Evolutionary conservation across 805 yeast species (phyloP), one percentile per base, ranked within the genome.

Genomic region (Starmerella roubikii): DNA sequence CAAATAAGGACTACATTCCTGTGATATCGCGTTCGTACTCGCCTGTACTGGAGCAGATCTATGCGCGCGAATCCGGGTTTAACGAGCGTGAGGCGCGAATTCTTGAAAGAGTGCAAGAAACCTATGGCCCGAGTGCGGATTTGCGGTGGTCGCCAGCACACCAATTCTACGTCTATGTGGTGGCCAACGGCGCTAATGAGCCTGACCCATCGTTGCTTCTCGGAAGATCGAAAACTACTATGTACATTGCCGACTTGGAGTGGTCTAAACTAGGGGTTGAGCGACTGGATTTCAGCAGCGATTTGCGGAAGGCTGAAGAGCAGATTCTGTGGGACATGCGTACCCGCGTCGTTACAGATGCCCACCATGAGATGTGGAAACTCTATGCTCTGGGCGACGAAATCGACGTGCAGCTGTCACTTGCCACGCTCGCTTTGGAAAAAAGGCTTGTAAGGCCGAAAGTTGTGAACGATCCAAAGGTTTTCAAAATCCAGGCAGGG

Each of bases 341-440:
- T 28, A 42, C 44, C 2, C 57, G 62, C 30, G 69, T 78, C 1
- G 54, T 80, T 1, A 55, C 55, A 0, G 52, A 61, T 28, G 62
- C 72, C 19, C 48, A 63, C 1, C 59, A 62, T 2, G 3, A 19
- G 16, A 60, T 84, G 3, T 62, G 93, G 30, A 49, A 56, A 28
- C 60, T 71, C 39, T 61, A 80, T 37, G 54, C 65, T 38, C 49
- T 65, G 30, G 57, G 76, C 21, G 94, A 84, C 45, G 68, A 68
- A 36, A 50, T 86, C 5, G 98, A 88, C 56, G 74, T 78, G 0
- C 62, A 80, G 1, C 60, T 74, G 11, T 77, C 93, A 0, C 81
- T 91, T 58, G 77, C 93, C 0, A 56, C 61, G 0, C 58, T 86
- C 13, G 78, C 96, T 0, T 54, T 58, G n/a, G 94, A 83, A 48